Percentiles rank a stretch among this genome's conserved stretches.
Conservation (phyloP, 345 rosid species). For the Populus simonii region DNA sequence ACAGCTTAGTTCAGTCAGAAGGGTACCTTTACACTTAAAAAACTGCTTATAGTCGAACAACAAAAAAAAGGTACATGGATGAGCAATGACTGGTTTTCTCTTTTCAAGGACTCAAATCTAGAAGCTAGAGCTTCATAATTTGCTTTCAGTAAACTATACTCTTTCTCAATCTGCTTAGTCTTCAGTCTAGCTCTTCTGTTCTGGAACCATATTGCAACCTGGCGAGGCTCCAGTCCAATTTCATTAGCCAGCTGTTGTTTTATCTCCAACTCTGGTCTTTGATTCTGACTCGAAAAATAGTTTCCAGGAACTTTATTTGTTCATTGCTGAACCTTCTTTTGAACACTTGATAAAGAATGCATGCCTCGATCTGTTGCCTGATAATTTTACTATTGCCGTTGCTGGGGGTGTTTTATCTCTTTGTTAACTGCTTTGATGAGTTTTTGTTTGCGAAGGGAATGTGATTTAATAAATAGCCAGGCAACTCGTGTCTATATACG, state of each 20-base stretch:
- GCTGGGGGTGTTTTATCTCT: not conserved
- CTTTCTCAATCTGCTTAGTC: constrained; percentile 41
- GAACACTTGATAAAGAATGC: constrained; percentile 9
- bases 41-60: not conserved
- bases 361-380: constrained; percentile 8
- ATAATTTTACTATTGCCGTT: not conserved
- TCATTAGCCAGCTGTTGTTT: constrained; percentile 32
- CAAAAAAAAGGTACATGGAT: constrained; percentile 20
- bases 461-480: not conserved
- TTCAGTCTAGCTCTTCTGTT: constrained; percentile 44
- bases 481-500: not conserved
- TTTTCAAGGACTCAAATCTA: constrained; percentile 28
- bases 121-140: constrained; percentile 22
- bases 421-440: not conserved
- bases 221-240: constrained; percentile 41
- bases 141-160: constrained; percentile 25
- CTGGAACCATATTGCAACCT: constrained; percentile 50
- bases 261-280: constrained; percentile 14
- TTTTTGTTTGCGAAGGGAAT: not conserved
- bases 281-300: constrained; percentile 21
- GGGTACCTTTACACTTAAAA: not conserved
- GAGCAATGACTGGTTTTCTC: constrained; percentile 26
- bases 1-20: not conserved
- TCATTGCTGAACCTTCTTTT: constrained; percentile 15
- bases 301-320: constrained; percentile 18